Evolutionary conservation across 257 asterid species (phyloP), one percentile per base, ranked within the genome.

Genomic region (Solanum infundibuliforme): DNA sequence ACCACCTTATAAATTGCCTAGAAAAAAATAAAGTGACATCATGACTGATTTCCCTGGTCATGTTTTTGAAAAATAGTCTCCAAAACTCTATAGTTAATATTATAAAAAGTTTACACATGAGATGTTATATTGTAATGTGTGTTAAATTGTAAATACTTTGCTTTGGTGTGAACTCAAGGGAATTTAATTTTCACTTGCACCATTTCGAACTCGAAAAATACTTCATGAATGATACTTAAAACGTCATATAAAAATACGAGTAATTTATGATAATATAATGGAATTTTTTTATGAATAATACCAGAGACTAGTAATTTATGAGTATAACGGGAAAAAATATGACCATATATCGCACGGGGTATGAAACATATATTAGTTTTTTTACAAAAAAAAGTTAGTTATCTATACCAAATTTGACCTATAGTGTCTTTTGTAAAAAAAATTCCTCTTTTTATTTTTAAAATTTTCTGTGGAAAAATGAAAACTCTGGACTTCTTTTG

Each of bases 271-370:
- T 52, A 52, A 18, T 52, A 52, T 52, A 52, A 16, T 52, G n/a
- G 1, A 6, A 0, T 0, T 5, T 14, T 14, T 16, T 52, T 52
- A 52, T 52, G n/a, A 9, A 18, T 52, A 18, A 52, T 52, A 52
- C 1, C 9, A 52, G 4, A 52, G n/a, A 52, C 62, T 16, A 52
- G n/a, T 16, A 52, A 52, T 52, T 52, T 52, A 52, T 52, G 62
- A 52, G 23, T 52, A 20, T 18, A 52, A 6, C n/a, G 1, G 9
- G 32, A 31, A 52, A 52, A 16, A 16, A 52, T 52, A 52, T 52
- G 4, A 6, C n/a, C 4, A 0, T 18, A 6, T 6, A 52, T 7
- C 4, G 4, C 4, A 3, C 1, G n/a, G 4, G 9, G 32, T 52
- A 18, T 16, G n/a, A 52, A 52, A 52, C 0, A 52, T 52, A 52